Evolutionary conservation across 345 rosid genomes (phyloP).

Genomic region (Erucastrum elatum): DNA sequence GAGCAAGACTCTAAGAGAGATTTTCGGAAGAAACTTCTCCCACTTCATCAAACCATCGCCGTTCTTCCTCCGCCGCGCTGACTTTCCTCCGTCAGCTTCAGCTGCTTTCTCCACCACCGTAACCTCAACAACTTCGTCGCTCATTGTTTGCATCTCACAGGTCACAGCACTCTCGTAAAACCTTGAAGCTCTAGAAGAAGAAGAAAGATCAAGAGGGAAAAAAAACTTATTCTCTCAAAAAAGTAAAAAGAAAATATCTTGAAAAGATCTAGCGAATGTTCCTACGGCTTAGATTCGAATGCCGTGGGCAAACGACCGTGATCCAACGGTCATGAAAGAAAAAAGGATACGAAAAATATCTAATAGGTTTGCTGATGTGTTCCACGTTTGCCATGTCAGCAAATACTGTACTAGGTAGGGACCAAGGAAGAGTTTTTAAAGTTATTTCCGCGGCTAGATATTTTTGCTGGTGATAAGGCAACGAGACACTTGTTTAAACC

Average conservation of each 20-base stretch:
- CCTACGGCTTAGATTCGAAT: conserved; percentile 27
- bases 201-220: background rate
- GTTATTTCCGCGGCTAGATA: conserved; percentile 25
- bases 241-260: conserved; percentile 45
- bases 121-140: conserved; percentile 42
- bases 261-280: conserved; percentile 19
- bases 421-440: conserved; percentile 1
- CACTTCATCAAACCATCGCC: conserved; percentile 53
- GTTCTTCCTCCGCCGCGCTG: conserved; percentile 24
- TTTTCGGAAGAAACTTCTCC: conserved; percentile 70
- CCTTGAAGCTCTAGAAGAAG: conserved; percentile 17
- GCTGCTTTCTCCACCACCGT: conserved; percentile 22
- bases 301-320: no score
- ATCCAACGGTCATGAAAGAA: conserved; percentile 28
- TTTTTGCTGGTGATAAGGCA: conserved; percentile 26
- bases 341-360: conserved; percentile 47
- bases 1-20: conserved; percentile 69
- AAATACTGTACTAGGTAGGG: background rate
- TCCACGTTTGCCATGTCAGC: conserved; percentile 53
- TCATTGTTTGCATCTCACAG: conserved; percentile 48
- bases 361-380: conserved; percentile 40
- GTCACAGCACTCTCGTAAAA: background rate
- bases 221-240: background rate
- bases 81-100: conserved; percentile 28
- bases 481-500: conserved; percentile 29